These are phyloP conservation scores for Leccinum variicolor DNA, from an alignment of 768 basidiomycete species.

Conservation along the genomic window DNA sequence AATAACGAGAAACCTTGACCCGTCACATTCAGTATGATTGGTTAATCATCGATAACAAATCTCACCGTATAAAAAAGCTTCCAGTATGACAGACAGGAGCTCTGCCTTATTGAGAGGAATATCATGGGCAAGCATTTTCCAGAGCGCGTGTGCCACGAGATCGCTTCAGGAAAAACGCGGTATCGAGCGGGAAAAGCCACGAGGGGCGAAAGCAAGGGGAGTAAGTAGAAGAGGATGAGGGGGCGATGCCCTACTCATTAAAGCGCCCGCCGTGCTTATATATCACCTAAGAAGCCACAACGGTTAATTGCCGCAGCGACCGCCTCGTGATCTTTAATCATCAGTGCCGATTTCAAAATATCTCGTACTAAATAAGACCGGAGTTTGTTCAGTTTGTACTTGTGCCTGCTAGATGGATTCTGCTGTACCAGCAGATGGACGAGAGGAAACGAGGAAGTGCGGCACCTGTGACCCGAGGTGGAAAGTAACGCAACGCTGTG, in stretches of 20 bases:
- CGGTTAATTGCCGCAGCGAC: background rate
- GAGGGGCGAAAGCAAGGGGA: background rate
- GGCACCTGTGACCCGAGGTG: background rate
- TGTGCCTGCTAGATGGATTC: background rate
- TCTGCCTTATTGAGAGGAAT: background rate
- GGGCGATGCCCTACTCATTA: background rate
- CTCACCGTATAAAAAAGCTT: conserved; percentile 20
- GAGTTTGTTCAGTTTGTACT: background rate
- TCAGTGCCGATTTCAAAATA: background rate
- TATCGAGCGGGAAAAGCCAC: background rate
- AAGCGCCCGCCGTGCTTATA: background rate
- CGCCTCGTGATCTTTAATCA: background rate
- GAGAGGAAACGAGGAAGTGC: background rate
- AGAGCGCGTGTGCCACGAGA: background rate
- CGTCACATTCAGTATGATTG: background rate
- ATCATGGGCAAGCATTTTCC: background rate
- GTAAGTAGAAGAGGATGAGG: background rate
- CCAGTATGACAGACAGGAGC: conserved; percentile 7
- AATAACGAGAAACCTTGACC: conserved; percentile 33
- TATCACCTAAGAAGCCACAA: background rate
- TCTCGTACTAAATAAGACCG: background rate
- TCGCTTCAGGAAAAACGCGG: background rate
- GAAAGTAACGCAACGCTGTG: background rate
- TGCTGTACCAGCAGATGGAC: background rate
- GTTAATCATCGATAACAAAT: background rate